These are phyloP conservation scores for Solanum paucissectum DNA, from an alignment of 257 asterid genomes.

Conservation along the genomic window DNA sequence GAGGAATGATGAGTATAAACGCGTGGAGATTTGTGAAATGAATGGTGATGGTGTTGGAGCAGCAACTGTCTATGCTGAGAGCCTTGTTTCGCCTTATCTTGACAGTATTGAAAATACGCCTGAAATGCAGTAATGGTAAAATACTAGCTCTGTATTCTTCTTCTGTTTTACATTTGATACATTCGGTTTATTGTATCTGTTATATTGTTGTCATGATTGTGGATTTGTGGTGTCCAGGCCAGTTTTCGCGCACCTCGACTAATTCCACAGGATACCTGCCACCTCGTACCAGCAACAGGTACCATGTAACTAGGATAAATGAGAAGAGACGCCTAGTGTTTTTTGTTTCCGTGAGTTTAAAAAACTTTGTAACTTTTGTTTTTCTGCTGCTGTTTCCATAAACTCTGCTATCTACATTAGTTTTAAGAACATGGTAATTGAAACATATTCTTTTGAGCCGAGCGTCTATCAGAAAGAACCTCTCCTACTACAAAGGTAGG, in stretches of 20 bases:
- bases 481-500: not conserved
- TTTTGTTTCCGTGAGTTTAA: not conserved
- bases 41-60: not conserved
- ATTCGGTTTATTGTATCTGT: not conserved
- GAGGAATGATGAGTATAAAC: constrained; percentile 6
- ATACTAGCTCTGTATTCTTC: not conserved
- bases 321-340: not conserved
- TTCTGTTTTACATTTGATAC: not conserved
- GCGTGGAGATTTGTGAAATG: constrained; percentile 3
- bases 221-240: not conserved
- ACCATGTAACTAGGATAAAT: too few species aligned
- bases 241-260: not conserved
- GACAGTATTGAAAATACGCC: not conserved
- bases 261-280: too few species aligned
- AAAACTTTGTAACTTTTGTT: not conserved
- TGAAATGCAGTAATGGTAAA: not conserved
- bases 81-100: constrained; percentile 26
- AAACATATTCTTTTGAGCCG: not conserved
- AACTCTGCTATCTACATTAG: not conserved
- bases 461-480: too few species aligned
- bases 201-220: not conserved
- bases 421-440: not conserved
- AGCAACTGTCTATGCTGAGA: constrained; percentile 30
- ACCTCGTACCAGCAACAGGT: too few species aligned
- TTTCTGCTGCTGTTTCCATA: not conserved